Base-by-base conservation (phyloP, 2,329 filamentous ascomycete species). In the Ophiostoma sp. region DNA sequence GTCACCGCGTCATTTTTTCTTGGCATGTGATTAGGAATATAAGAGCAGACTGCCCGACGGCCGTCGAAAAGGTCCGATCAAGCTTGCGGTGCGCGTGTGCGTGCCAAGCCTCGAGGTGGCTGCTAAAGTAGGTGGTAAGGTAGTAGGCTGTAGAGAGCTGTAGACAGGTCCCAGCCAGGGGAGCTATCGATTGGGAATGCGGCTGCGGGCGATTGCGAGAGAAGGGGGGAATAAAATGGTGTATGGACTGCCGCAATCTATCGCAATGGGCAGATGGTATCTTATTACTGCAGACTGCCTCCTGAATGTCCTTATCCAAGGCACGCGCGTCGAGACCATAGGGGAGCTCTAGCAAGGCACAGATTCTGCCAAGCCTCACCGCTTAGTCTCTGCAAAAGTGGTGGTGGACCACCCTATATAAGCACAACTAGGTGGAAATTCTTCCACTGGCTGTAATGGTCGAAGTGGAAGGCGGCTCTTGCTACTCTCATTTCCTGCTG, bases 401-500 rank as follows among this genome's bases (percentile, higher is more conserved):
- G 5, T 3, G n/a, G 33, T 4, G 20, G 20, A 20, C 35, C 27
- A 20, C 20, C 23, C 68, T 70, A 68, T 73, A 73, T 73, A 74
- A 72, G 7, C 1, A 3, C 0, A 2, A 4, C 20, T 57, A 65
- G 36, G 3, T 1, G 5, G 1, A 4, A 35, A 60, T 10, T 31
- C 33, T 27, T 20, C 31, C 33, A 70, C 44, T 70, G 72, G 72
- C 73, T 74, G 73, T 74, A 36, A 73, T 74, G 73, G 73, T 74
- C 70, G 17, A 74, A 73, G 67, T 71, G 72, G 73, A 70, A 73
- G 73, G 41, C 73, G 73, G 71, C 72, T 52, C 81, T 85, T 83
- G 78, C 76, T 80, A 82, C 82, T 84, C 79, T 78, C 77, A 78
- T 77, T 77, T 77, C 78, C 72, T 35, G 78, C 78, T 80, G 78